Evolutionary conservation across 2,329 filamentous ascomycete species (phyloP).

Genomic region (Apiospora phragmitis): DNA sequence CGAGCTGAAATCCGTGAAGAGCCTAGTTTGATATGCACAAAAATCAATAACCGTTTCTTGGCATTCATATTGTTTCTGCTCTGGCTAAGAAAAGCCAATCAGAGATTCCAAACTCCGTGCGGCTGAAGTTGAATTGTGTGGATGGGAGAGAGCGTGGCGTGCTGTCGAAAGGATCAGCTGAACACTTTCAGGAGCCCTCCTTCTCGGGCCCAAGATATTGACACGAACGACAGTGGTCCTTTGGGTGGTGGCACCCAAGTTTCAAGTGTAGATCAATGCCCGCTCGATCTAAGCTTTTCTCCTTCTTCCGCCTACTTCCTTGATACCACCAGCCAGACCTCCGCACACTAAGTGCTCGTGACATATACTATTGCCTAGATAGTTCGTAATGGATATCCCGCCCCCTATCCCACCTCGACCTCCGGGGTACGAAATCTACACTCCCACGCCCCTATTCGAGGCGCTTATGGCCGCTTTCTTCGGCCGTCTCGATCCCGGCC

Average conservation of each 20-base stretch:
- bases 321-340: neutral
- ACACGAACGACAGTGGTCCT: neutral
- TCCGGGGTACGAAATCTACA: constrained; percentile 20
- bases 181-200: neutral
- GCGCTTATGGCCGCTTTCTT: constrained; percentile 19
- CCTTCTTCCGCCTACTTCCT: neutral
- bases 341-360: neutral
- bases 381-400: constrained; percentile 15
- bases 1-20: neutral
- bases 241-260: no score
- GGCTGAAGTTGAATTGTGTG: neutral
- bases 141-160: neutral
- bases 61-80: neutral
- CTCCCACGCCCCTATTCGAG: constrained; percentile 17
- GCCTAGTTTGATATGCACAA: neutral
- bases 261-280: neutral
- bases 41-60: neutral
- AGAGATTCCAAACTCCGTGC: neutral
- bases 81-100: neutral
- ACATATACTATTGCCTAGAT: neutral
- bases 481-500: constrained; percentile 17
- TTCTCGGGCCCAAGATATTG: neutral
- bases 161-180: neutral
- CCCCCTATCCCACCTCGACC: constrained; percentile 23
- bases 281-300: neutral